These are phyloP conservation scores for Petasospora rhodanensis DNA, from an alignment of 1,139 yeast genomes.

Conservation along the genomic window DNA sequence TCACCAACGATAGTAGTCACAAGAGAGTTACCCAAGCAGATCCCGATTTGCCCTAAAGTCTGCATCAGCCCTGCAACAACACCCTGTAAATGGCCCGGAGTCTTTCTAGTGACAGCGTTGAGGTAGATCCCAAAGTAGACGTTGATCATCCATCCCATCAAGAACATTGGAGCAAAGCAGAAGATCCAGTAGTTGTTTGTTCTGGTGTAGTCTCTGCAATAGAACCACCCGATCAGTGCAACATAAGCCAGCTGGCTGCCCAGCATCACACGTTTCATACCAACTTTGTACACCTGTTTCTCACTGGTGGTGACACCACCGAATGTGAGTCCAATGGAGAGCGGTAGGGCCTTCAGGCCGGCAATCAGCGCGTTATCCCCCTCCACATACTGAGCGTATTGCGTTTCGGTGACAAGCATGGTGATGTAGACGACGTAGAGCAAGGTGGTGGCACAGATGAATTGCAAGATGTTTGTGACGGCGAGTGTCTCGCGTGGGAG, in stretches of 20 bases:
- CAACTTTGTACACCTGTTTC: constrained; percentile 18
- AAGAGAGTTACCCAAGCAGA: constrained; percentile 16
- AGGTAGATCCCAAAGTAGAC: constrained; percentile 9
- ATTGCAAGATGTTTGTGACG: too few species aligned
- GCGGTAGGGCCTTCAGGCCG: constrained; percentile 26
- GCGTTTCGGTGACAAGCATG: too few species aligned
- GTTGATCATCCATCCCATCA: constrained; percentile 22
- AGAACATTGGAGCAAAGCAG: constrained; percentile 18
- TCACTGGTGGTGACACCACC: constrained; percentile 7
- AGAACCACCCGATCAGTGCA: constrained; percentile 21
- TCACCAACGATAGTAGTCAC: constrained; percentile 18
- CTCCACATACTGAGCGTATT: constrained; percentile 18
- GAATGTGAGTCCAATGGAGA: constrained; percentile 11
- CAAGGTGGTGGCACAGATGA: too few species aligned
- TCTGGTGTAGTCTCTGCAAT: constrained; percentile 17
- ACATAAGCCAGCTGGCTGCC: constrained; percentile 18
- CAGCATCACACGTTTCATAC: constrained; percentile 19
- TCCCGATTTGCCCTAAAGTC: constrained; percentile 28
- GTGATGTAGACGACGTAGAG: too few species aligned
- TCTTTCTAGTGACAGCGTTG: constrained; percentile 23
- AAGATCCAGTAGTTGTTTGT: constrained; percentile 28
- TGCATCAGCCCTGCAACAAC: constrained; percentile 29
- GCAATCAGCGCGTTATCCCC: constrained; percentile 26
- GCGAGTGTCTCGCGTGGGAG: too few species aligned
- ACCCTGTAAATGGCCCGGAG: constrained; percentile 31